These are phyloP conservation scores for Pterulicium gracile DNA, from an alignment of 1,284 basidiomycete species.

Conservation along the genomic window DNA sequence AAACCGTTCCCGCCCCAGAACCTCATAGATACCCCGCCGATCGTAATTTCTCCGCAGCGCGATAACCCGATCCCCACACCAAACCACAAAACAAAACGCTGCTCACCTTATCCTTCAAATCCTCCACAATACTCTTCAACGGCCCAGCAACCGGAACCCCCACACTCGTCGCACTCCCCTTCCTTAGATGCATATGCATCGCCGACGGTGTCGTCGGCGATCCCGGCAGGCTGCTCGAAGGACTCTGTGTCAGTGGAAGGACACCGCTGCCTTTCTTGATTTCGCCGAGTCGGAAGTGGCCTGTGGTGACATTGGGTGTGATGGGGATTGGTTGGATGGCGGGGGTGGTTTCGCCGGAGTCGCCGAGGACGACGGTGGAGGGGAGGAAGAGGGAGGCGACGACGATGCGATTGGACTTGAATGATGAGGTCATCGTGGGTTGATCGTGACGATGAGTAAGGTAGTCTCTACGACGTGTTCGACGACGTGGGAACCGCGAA, in stretches of 20 bases:
- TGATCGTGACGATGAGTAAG: constrained; percentile 1
- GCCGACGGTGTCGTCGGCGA: constrained; percentile 1
- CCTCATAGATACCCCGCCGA: too few relatives aligned
- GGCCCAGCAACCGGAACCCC: constrained; percentile 20
- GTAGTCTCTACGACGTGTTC: not conserved
- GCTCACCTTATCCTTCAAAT: constrained; percentile 53
- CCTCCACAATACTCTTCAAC: constrained; percentile 64
- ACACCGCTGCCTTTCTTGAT: not conserved
- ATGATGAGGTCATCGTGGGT: constrained; percentile 44
- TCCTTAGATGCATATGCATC: constrained; percentile 2
- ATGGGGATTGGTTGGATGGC: constrained; percentile 11
- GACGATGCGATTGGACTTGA: constrained; percentile 59
- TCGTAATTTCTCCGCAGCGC: too few relatives aligned
- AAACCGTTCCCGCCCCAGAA: too few relatives aligned
- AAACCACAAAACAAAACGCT: too few relatives aligned
- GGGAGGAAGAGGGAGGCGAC: constrained; percentile 75
- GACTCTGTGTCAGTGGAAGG: not conserved
- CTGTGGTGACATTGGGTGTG: constrained; percentile 13
- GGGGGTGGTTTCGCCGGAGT: constrained; percentile 39
- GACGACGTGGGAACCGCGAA: not conserved
- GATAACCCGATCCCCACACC: too few relatives aligned
- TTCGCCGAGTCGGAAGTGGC: constrained; percentile 4
- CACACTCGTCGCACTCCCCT: constrained; percentile 11
- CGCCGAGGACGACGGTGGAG: constrained; percentile 50
- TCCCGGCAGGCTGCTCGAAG: not conserved